Percentiles rank a stretch among this genome's conserved stretches.
These are phyloP conservation scores for Secale cereale DNA, from an alignment of 176 grass and related monocot genomes.

Conservation along the genomic window DNA sequence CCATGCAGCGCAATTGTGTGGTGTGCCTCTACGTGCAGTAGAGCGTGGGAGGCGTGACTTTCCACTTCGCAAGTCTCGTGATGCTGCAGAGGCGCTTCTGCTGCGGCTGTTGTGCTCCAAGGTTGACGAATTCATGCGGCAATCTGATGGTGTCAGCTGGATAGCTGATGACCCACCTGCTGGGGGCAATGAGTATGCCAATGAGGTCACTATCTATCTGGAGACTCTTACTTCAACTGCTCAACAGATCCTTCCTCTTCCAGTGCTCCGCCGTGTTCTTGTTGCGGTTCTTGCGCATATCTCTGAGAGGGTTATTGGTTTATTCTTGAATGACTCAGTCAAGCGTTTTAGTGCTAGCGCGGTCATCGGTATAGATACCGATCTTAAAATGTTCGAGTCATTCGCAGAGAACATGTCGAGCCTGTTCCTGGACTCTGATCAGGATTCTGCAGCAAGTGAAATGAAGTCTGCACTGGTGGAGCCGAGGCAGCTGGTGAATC, in stretches of 20 bases:
- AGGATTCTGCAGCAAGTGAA: conserved; percentile 55
- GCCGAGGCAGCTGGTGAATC: conserved; percentile 82
- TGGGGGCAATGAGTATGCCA: conserved; percentile 86
- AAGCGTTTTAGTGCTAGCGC: conserved; percentile 89
- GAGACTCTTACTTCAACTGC: conserved; percentile 84
- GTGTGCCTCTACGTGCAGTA: conserved; percentile 67
- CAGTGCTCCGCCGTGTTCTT: conserved; percentile 63
- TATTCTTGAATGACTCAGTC: conserved; percentile 81
- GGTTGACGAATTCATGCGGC: conserved; percentile 73
- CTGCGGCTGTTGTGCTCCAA: conserved; percentile 61
- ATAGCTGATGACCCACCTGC: conserved; percentile 70
- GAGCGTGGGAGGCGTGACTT: conserved; percentile 75
- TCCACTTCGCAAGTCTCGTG: conserved; percentile 64
- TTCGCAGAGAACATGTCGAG: conserved; percentile 66
- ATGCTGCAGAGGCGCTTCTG: conserved; percentile 69
- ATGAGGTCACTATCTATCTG: conserved; percentile 88
- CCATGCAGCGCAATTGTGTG: conserved; percentile 85
- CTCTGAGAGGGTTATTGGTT: conserved; percentile 69
- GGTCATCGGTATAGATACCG: conserved; percentile 72
- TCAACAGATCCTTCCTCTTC: conserved; percentile 83
- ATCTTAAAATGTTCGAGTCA: conserved; percentile 88
- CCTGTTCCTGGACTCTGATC: conserved; percentile 57
- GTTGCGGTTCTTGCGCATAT: conserved; percentile 68
- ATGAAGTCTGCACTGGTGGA: conserved; percentile 74
- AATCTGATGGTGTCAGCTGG: conserved; percentile 82